A percentile compares a stretch with the other conserved stretches of the same genome.
Conservation (phyloP, 2,329 filamentous ascomycete genomes). For the Monosporascus sp. region DNA sequence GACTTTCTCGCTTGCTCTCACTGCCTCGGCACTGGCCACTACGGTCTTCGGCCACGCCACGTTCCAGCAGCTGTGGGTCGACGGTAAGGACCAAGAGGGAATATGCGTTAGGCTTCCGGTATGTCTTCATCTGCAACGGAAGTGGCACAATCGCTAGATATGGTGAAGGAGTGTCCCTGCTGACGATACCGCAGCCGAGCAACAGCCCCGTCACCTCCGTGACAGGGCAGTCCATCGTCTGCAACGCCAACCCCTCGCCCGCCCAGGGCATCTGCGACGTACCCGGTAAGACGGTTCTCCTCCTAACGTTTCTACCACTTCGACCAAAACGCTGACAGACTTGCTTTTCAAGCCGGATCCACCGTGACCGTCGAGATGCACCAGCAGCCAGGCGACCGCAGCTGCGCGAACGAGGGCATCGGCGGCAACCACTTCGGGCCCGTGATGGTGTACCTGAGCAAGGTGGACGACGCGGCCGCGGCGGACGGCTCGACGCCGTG, state of each 20-base stretch:
- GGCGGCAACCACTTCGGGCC: slow-evolving; percentile 49
- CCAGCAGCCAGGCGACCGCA: slow-evolving; percentile 36
- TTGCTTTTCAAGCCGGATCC: slow-evolving; percentile 22
- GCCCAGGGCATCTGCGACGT: slow-evolving; percentile 30
- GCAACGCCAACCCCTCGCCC: slow-evolving; percentile 30
- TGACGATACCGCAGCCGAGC: slow-evolving; percentile 13
- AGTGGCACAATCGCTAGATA: too few species aligned
- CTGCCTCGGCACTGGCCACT: slow-evolving; percentile 16
- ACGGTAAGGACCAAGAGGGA: slow-evolving; percentile 31
- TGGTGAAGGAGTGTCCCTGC: not conserved
- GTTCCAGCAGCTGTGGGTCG: slow-evolving; percentile 46
- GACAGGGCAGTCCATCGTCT: slow-evolving; percentile 33
- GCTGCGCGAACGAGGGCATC: slow-evolving; percentile 42
- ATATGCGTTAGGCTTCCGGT: slow-evolving; percentile 19
- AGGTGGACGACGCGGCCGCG: slow-evolving; percentile 40
- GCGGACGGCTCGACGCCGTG: slow-evolving; percentile 38
- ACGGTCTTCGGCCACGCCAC: slow-evolving; percentile 41
- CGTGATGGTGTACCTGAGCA: slow-evolving; percentile 42
- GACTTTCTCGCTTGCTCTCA: slow-evolving; percentile 6
- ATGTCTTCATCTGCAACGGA: not conserved
- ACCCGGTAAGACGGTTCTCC: slow-evolving; percentile 8
- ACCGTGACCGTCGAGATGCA: slow-evolving; percentile 43
- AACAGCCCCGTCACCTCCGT: slow-evolving; percentile 39
- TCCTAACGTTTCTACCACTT: not conserved
- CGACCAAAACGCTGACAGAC: not conserved